These are phyloP conservation scores for Scutellaria galericulata DNA, from an alignment of 257 asterid genomes.

Conservation along the genomic window DNA sequence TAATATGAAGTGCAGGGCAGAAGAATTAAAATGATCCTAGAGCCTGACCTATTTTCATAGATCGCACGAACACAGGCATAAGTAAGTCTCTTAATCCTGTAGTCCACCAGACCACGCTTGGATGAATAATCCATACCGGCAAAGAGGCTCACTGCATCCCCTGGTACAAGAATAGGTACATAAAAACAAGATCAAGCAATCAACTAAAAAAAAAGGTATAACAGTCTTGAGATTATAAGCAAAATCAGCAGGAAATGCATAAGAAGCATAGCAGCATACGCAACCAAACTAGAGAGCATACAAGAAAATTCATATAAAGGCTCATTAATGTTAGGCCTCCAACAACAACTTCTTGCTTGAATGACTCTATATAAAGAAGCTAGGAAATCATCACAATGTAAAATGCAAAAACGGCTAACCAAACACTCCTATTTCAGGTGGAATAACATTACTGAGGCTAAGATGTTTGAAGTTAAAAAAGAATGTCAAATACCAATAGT, in stretches of 20 bases:
- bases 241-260: conserved; percentile 14
- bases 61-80: conserved; percentile 74
- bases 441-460: not conserved
- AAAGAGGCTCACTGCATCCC: conserved; percentile 66
- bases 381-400: conserved; percentile 6
- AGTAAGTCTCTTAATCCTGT: conserved; percentile 74
- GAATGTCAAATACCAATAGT: not conserved
- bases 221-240: not conserved
- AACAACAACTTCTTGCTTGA: not conserved
- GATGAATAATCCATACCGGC: conserved; percentile 64
- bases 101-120: conserved; percentile 64
- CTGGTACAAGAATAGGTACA: conserved; percentile 46
- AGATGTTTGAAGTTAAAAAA: not conserved
- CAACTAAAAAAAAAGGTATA: conserved; percentile 21
- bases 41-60: conserved; percentile 75
- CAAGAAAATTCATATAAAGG: not conserved
- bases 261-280: conserved; percentile 12
- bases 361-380: not conserved
- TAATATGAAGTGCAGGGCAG: conserved; percentile 7
- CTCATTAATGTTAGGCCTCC: not conserved
- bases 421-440: conserved; percentile 10
- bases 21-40: conserved; percentile 19
- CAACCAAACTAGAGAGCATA: conserved; percentile 13
- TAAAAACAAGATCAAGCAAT: conserved; percentile 31
- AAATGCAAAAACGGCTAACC: not conserved